Base-by-base conservation (phyloP, 2,329 filamentous ascomycete species). In the Pezicula neosporulosa region DNA sequence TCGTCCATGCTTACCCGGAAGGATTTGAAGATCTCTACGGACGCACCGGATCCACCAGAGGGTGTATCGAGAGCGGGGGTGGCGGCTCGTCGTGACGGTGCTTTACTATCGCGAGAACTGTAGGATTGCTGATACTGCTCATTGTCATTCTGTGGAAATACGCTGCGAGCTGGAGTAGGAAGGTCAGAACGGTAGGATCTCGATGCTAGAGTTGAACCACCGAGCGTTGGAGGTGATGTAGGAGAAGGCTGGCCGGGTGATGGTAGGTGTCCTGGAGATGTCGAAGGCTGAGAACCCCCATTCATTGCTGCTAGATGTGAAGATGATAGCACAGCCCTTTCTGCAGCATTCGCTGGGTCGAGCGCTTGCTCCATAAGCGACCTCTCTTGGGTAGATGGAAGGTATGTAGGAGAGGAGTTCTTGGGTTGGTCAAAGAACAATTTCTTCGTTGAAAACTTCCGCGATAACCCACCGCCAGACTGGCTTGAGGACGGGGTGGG, bases 1-100 rank as follows among this genome's bases (percentile, higher is more conserved):
- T 99, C 94, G 61, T 99, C 94, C 81, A 97, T 95, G 67, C 89
- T 94, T 56, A 99, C 94, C 37, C 93, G 86, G 80, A 99, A 99
- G 1, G 90, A 96, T 70, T 99, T 99, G 83, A 97, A 97, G 53
- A 99, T 97, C 70, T 99, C 94, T 53, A 97, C 92, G 1, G 82
- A 83, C 12, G 78, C 74, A 53, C 54, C 55, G 42, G 56, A 50
- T 63, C 74, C 76, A 24, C 74, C 70, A 16, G 60, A 77, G 1
- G 82, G 80, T 1, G 82, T 84, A 56, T 86, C 82, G 18, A 81
- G 80, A 2, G 79, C 80, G 1, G 82, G 82, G 1, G 82, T 85
- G 65, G 83, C 81, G 58, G 79, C 76, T 44, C 83, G 73, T 51
- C 81, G 76, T n/a, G 79, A 79, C 7, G 63, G 63, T 15, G 56